Evolutionary conservation across 2,329 filamentous ascomycete genomes (phyloP).

Genomic region (Colletotrichum sp.): DNA sequence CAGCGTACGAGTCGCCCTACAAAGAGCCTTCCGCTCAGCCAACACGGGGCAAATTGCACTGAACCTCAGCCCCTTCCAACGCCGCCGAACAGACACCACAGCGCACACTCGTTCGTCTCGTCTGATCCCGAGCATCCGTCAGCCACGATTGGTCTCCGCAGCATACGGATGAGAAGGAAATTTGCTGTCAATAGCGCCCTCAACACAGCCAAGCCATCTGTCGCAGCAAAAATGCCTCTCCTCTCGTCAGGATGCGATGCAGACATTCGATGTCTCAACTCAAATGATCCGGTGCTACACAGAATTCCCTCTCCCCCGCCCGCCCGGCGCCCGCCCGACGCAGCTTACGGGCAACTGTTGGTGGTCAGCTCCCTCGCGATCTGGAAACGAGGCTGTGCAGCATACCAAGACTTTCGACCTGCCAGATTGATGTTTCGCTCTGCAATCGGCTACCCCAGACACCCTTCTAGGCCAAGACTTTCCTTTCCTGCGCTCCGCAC

Average conservation of each 20-base stretch:
- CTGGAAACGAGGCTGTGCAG: constrained; percentile 19
- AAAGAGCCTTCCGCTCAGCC: constrained; percentile 11
- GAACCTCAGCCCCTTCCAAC: constrained; percentile 12
- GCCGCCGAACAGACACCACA: neutral
- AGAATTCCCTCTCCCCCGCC: neutral
- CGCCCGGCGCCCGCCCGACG: neutral
- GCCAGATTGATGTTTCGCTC: constrained; percentile 20
- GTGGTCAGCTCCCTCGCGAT: constrained; percentile 12
- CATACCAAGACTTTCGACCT: constrained; percentile 20
- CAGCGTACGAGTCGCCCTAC: constrained; percentile 1
- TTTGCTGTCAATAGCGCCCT: neutral
- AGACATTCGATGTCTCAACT: constrained; percentile 9
- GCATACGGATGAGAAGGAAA: neutral
- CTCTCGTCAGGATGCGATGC: neutral
- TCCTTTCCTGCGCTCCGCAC: constrained; percentile 13
- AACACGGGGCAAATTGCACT: constrained; percentile 17
- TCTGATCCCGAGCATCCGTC: neutral
- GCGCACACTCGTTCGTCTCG: neutral
- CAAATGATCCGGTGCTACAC: neutral
- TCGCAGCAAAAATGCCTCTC: neutral
- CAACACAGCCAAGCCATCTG: neutral
- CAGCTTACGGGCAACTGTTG: neutral
- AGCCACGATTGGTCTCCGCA: constrained; percentile 6
- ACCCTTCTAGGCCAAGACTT: constrained; percentile 13
- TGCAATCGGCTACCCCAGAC: constrained; percentile 19